Conservation (phyloP, 2,329 filamentous ascomycete species). For the Diaporthe batatas region DNA sequence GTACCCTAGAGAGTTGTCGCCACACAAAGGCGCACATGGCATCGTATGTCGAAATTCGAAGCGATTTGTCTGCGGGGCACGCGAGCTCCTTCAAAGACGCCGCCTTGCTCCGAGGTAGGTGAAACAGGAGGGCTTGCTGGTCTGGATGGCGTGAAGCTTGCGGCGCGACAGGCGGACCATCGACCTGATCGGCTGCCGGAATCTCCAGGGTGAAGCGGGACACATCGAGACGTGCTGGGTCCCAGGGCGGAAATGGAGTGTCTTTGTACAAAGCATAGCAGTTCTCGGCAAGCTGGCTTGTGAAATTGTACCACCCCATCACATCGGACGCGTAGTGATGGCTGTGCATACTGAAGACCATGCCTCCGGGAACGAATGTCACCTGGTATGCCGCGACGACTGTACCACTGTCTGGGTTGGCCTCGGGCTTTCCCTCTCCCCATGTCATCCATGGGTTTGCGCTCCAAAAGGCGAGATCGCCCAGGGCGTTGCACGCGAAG, state of each 20-base stretch:
- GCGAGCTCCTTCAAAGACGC: constrained; percentile 55
- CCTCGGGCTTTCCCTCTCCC: constrained; percentile 52
- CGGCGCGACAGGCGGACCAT: constrained; percentile 47
- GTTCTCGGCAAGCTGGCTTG: constrained; percentile 57
- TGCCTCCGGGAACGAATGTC: constrained; percentile 56
- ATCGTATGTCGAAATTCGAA: neutral
- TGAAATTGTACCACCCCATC: constrained; percentile 55
- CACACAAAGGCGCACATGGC: constrained; percentile 53
- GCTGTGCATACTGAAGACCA: constrained; percentile 57
- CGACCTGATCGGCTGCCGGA: constrained; percentile 43
- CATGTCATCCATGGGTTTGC: constrained; percentile 42
- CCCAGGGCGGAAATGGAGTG: constrained; percentile 51
- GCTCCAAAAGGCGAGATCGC: constrained; percentile 40
- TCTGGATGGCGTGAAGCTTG: constrained; percentile 44
- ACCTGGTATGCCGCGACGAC: constrained; percentile 54
- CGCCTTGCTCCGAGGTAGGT: constrained; percentile 59
- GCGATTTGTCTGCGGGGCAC: constrained; percentile 45
- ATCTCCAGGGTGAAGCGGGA: constrained; percentile 49
- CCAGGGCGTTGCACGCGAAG: constrained; percentile 45
- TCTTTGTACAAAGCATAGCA: constrained; percentile 50
- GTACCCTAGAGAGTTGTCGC: constrained; percentile 53
- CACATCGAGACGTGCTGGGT: constrained; percentile 52
- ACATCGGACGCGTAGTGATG: constrained; percentile 59
- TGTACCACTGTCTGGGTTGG: constrained; percentile 51
- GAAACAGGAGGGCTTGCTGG: constrained; percentile 53